Base-by-base conservation (phyloP, 768 basidiomycete genomes). In the Cystobasidium tubakii region DNA sequence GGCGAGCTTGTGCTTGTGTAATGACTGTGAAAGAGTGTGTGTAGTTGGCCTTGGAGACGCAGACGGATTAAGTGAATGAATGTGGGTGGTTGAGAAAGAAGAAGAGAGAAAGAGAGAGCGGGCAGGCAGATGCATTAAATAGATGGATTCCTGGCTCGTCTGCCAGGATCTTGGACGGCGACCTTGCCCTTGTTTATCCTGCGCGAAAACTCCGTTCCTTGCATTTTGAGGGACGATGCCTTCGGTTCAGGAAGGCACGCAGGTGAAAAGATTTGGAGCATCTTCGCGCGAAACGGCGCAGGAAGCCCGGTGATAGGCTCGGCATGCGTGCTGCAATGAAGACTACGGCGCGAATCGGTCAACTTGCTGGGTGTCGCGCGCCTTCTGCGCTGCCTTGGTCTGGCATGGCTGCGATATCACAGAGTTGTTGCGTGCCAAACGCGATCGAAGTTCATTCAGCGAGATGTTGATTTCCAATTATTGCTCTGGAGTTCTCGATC, bases 81-180 rank as follows among this genome's bases (percentile, higher is more conserved):
- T 44, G 34, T 71, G 50, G 54, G 70, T 29, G 25, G 42, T 31
- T 34, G 42, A 69, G 39, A 64, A 44, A 36, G 65, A 46, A 66
- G 10, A 64, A n/a, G 17, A 46, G 31, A 33, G 44, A 19, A 62
- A n/a, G 64, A 25, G 25, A 27, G 53, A 19, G 10, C 67, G 69
- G 54, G 72, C 60, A 83, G 15, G 13, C 60, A 83, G 4, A 3
- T 17, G 36, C 10, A 19, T 62, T 31, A 21, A 23, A 62, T 62
- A 29, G 3, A 62, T 31, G 19, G 15, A 21, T 23, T 31, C 17
- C 57, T 85, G 10, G 29, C 25, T 10, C 57, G 57, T 12, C 4
- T 6, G 2, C 13, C 15, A 12, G 57, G 10, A 19, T 31, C 57
- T 65, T 17, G 63, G 6, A 31, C n/a, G 31, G n/a, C 21, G 10